phyloP scores from a whole-genome alignment of 257 asterid species.

The Echites panduratus region DNA sequence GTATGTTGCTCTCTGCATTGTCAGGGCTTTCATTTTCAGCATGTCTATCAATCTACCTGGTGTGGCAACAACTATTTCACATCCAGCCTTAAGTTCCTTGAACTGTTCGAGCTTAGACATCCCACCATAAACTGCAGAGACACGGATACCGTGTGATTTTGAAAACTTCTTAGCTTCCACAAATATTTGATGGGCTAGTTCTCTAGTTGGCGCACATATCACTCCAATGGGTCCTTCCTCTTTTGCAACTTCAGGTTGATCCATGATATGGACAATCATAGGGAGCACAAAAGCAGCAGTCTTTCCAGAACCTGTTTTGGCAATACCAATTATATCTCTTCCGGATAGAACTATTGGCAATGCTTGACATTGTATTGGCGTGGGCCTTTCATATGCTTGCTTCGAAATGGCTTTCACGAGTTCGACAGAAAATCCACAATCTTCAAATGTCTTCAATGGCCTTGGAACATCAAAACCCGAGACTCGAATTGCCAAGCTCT shows the following conservation, averaged over 20 bases:
- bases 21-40: slow-evolving; percentile 91
- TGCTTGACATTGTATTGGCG: slow-evolving; percentile 96
- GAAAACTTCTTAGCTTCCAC: slow-evolving; percentile 93
- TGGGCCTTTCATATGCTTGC: slow-evolving; percentile 89
- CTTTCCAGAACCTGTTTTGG: slow-evolving; percentile 98
- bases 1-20: slow-evolving; percentile 78
- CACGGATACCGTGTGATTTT: slow-evolving; percentile 76
- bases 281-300: slow-evolving; percentile 97
- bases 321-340: slow-evolving; percentile 91
- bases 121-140: slow-evolving; percentile 96
- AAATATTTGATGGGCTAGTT: slow-evolving; percentile 92
- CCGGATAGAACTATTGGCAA: slow-evolving; percentile 91
- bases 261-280: slow-evolving; percentile 91
- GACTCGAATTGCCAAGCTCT: slow-evolving; percentile 76
- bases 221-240: slow-evolving; percentile 99
- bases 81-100: slow-evolving; percentile 96
- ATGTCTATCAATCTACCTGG: slow-evolving; percentile 97
- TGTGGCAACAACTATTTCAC: slow-evolving; percentile 93
- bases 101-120: slow-evolving; percentile 97
- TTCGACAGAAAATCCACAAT: slow-evolving; percentile 81
- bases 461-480: slow-evolving; percentile 97
- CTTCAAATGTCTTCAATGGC: slow-evolving; percentile 74
- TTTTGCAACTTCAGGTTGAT: slow-evolving; percentile 87
- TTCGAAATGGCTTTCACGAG: slow-evolving; percentile 80
- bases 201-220: slow-evolving; percentile 98